Conservation (phyloP, 1,139 yeast species). For the Geotrichum citri-aurantii region DNA sequence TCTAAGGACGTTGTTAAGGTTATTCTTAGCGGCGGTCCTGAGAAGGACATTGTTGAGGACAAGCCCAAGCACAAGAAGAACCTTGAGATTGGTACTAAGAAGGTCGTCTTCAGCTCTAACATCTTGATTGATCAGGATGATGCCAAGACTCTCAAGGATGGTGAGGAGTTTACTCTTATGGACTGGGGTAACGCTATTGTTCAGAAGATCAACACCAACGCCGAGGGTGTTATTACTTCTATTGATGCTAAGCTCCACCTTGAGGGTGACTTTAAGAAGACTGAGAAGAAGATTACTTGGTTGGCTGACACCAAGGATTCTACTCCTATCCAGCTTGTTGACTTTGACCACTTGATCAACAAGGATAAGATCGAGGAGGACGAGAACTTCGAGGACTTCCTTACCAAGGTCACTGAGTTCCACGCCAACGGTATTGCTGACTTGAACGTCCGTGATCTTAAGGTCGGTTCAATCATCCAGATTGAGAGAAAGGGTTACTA, state of each 20-base stretch:
- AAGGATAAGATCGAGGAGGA: constrained; percentile 95
- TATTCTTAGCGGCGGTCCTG: constrained; percentile 50
- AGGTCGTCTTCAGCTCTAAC: constrained; percentile 59
- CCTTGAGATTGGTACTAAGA: constrained; percentile 81
- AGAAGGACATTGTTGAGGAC: constrained; percentile 54
- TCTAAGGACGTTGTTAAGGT: constrained; percentile 56
- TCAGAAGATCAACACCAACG: constrained; percentile 56
- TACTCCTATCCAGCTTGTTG: constrained; percentile 72
- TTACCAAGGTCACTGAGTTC: constrained; percentile 86
- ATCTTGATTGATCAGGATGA: constrained; percentile 84
- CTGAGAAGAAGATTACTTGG: constrained; percentile 95
- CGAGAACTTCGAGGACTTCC: constrained; percentile 88
- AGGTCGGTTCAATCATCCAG: constrained; percentile 84
- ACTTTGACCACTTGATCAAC: constrained; percentile 91
- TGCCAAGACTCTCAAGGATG: constrained; percentile 59
- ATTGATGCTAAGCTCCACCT: constrained; percentile 79
- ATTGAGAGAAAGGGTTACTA: constrained; percentile 97
- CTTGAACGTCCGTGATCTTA: constrained; percentile 64
- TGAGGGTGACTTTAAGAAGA: constrained; percentile 96
- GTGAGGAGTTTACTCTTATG: constrained; percentile 93
- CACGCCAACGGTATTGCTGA: constrained; percentile 76
- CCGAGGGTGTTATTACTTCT: constrained; percentile 51
- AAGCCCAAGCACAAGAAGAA: constrained; percentile 95
- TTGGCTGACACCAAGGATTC: constrained; percentile 70
- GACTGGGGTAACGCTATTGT: constrained; percentile 97